Conservation (phyloP, 2,329 filamentous ascomycete species). For the Ophiostoma piceae region DNA sequence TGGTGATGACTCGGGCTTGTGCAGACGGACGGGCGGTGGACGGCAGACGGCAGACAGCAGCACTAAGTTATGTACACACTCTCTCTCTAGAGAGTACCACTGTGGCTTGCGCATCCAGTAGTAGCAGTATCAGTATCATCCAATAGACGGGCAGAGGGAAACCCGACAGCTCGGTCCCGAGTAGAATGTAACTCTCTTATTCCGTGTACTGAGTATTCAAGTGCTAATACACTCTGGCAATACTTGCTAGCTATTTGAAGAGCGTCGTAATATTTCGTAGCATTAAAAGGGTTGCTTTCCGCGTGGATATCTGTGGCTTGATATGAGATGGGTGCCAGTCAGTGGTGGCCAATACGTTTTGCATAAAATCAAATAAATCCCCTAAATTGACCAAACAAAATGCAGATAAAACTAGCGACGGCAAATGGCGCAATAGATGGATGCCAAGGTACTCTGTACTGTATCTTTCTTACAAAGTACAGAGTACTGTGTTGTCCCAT, state of each 20-base stretch:
- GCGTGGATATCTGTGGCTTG: background rate
- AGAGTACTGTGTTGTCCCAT: too few species aligned
- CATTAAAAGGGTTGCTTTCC: background rate
- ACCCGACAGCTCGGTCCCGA: constrained; percentile 23
- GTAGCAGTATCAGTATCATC: background rate
- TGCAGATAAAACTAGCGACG: background rate
- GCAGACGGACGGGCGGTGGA: background rate
- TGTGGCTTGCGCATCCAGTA: background rate
- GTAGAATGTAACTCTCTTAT: background rate
- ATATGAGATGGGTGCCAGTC: background rate
- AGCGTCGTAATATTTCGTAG: background rate
- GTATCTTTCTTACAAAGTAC: background rate
- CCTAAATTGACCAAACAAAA: background rate
- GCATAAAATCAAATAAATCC: background rate
- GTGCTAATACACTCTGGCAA: background rate
- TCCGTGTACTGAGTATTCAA: background rate
- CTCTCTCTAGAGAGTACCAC: background rate
- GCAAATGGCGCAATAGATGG: background rate
- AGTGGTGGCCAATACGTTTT: background rate
- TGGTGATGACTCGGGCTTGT: background rate
- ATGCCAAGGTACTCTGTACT: background rate
- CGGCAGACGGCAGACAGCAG: background rate
- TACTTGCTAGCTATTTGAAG: background rate
- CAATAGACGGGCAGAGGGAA: background rate
- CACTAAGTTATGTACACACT: background rate